phyloP scores from a whole-genome alignment of 116 monocot genomes.

The Phalaenopsis hybrid region DNA sequence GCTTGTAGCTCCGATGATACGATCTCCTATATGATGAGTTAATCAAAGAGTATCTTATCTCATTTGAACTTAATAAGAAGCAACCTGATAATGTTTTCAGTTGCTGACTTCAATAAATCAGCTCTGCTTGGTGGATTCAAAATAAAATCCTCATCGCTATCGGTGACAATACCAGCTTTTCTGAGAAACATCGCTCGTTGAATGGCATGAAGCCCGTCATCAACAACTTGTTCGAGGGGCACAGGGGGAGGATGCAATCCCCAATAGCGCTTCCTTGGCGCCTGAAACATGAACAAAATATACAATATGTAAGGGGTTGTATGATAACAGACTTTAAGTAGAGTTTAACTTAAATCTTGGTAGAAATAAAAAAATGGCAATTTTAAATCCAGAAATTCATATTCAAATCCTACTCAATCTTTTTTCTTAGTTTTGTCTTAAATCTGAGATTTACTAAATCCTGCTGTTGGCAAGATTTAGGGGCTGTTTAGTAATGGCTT shows the following conservation, averaged over 20 bases:
- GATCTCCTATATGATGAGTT: constrained; percentile 9
- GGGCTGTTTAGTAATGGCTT: too few relatives aligned
- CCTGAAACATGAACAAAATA: constrained; percentile 33
- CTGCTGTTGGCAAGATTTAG: too few relatives aligned
- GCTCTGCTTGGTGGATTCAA: constrained; percentile 81
- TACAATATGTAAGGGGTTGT: not conserved
- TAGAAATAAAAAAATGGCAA: too few relatives aligned
- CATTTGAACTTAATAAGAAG: not conserved
- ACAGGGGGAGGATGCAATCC: constrained; percentile 95
- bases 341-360: too few relatives aligned
- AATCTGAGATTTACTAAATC: too few relatives aligned
- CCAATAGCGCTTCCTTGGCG: constrained; percentile 94
- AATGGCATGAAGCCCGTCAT: constrained; percentile 69
- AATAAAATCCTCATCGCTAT: constrained; percentile 73
- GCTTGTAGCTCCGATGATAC: not conserved
- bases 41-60: not conserved
- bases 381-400: too few relatives aligned
- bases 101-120: constrained; percentile 68
- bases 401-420: too few relatives aligned
- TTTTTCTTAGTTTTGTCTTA: too few relatives aligned
- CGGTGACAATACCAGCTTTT: constrained; percentile 88
- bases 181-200: constrained; percentile 74
- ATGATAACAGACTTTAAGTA: too few relatives aligned
- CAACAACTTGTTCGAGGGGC: constrained; percentile 86
- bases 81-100: constrained; percentile 71